Base-by-base conservation (phyloP, 768 basidiomycete genomes). In the Rhodosporidiobolus sp. region DNA sequence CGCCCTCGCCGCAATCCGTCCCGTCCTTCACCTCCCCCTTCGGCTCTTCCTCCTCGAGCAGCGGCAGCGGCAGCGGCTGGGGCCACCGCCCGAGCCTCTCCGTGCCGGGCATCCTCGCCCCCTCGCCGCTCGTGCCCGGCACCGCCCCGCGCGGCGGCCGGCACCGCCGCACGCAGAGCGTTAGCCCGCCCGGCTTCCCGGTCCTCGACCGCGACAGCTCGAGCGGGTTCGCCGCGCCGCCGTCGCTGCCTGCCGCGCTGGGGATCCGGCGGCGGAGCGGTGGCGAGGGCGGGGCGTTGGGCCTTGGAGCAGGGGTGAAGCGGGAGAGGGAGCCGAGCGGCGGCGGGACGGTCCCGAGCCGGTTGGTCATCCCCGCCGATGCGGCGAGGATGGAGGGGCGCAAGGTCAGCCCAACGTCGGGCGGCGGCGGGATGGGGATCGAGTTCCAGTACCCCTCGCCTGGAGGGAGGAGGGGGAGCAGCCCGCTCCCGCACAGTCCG, bases 121-220 rank as follows among this genome's bases (percentile, higher is more conserved):
- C 73, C 1, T 62, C 55, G 7, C 68, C 73, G 19, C 58, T 74
- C 43, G 52, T 43, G 5, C 73, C 73, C 0, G 73, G 64, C 30
- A 50, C 58, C 3, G 72, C 53, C 2, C 67, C 49, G 1, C 50
- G 65, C 55, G 64, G 58, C 24, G 61, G 67, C 5, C 48, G 73
- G 6, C 73, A 74, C 61, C 64, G 73, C 7, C 53, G 73, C n/a
- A 74, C 73, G 28, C 73, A 74, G 52, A 66, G 64, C 43, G 73
- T 74, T 60, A 58, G 55, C 45, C 73, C 73, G 17, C 73, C 73
- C 3, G 73, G 68, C 0, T 74, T 74, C n/a, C 62, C 65, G 19
- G 55, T 54, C 19, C 46, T 73, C 48, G 55, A n/a, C 38, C 43
- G 34, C n/a, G 20, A 35, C 28, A 58, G 35, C 9, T 34, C 9